Evolutionary conservation across 208 protist species (phyloP), one percentile per base, ranked within the genome.

Genomic region (Trypanosomatidae sp.): DNA sequence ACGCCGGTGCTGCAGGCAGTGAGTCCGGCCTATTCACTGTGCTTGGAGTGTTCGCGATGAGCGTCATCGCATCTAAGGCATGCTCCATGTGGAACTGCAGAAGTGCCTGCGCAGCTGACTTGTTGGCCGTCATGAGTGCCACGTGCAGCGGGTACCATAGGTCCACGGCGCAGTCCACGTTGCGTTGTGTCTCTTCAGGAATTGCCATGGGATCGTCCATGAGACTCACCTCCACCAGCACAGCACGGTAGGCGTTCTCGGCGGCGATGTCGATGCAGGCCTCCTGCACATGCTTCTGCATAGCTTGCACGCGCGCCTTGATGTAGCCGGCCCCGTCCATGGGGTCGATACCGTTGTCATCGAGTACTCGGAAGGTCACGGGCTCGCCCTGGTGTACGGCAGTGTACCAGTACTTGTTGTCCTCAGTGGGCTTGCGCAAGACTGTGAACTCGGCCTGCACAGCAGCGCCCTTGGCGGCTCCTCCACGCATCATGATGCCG

Each of bases 71-170:
- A 39, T 44, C 17, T 17, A 85, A 49, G 0, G 86, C 88, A 62
- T 93, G 75, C 58, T 74, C 49, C 15, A 84, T 77, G 66, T 95
- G 91, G 69, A 95, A 93, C 49, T 60, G 52, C n/a, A 95, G 65
- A 8, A 92, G 55, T 2, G 69, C 67, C 36, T 68, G 10, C 19
- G 89, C 71, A 0, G 78, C 83, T 7, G 74, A 43, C 46, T 62
- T 64, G 74, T 88, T 84, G 74, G 84, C 76, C 69, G 86, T 74
- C 62, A 91, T 75, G 47, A 93, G 79, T 17, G 89, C 85, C 28
- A 95, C 75, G 71, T 91, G 76, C 65, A 91, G 74, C 55, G 89
- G 85, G 53, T 76, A 66, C 91, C 91, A 95, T 19, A 90, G 74
- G 59, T 95, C 91, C 19, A 83, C 66, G 3, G 69, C 76, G 41